A percentile compares a stretch with the other conserved stretches of the same genome.
Evolutionary conservation across 129 eudicot genomes (phyloP).

Genomic region (Apium graveolens): DNA sequence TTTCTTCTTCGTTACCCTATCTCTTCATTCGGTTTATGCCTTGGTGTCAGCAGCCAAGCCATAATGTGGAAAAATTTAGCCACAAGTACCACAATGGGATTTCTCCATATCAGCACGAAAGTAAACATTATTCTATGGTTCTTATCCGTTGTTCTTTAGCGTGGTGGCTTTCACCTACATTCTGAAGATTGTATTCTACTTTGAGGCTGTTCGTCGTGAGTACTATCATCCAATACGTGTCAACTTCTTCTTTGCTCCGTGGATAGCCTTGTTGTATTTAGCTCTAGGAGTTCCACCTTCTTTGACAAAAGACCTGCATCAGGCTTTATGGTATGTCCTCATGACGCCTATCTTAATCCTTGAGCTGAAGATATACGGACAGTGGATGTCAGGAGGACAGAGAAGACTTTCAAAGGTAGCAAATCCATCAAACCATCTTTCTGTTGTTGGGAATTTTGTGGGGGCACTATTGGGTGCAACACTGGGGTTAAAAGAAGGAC

Average conservation of each 20-base stretch:
- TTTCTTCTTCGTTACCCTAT: no score
- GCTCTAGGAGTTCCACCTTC: slow-evolving; percentile 63
- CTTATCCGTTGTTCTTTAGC: slow-evolving; percentile 46
- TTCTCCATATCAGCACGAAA: slow-evolving; percentile 48
- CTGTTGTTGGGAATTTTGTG: slow-evolving; percentile 80
- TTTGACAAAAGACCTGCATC: slow-evolving; percentile 29
- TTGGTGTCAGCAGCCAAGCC: no score
- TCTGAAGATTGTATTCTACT: slow-evolving; percentile 68
- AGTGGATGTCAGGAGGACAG: slow-evolving; percentile 98
- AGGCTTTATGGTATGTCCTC: slow-evolving; percentile 57
- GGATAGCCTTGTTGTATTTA: slow-evolving; percentile 60
- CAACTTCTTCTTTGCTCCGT: slow-evolving; percentile 93
- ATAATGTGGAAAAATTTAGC: no score
- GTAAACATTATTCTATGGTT: slow-evolving; percentile 65
- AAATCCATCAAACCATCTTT: slow-evolving; percentile 70
- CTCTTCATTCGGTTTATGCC: no score
- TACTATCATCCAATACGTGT: slow-evolving; percentile 83
- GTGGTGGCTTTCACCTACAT: slow-evolving; percentile 40
- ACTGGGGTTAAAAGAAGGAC: slow-evolving; percentile 92
- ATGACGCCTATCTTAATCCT: slow-evolving; percentile 68
- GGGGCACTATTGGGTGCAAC: slow-evolving; percentile 81
- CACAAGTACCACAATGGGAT: slow-evolving; percentile 48
- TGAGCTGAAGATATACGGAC: slow-evolving; percentile 88
- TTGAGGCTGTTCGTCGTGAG: slow-evolving; percentile 91
- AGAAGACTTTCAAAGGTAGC: slow-evolving; percentile 86